Conservation (phyloP, 306 rosid species). For the Vicia faba region DNA sequence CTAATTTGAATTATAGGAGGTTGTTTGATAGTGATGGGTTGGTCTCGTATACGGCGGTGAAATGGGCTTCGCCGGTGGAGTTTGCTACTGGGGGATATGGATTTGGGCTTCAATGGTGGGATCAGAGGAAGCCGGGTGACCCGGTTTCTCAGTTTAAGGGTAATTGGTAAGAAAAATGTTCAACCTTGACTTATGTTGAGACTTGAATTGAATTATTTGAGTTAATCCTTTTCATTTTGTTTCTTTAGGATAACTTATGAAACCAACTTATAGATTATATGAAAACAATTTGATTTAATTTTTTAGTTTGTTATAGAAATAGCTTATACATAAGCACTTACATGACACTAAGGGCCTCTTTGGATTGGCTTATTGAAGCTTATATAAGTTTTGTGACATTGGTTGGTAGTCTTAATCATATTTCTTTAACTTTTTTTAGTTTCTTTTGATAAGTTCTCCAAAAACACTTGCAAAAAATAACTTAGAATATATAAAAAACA, state of each 20-base stretch:
- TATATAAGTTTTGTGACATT: too few relatives aligned
- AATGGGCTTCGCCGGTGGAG: constrained; percentile 91
- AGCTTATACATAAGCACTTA: too few relatives aligned
- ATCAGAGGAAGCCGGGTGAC: constrained; percentile 78
- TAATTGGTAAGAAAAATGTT: constrained; percentile 57
- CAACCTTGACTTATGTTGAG: not conserved
- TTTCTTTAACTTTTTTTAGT: too few relatives aligned
- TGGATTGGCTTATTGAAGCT: too few relatives aligned
- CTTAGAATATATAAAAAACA: too few relatives aligned
- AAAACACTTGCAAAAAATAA: too few relatives aligned
- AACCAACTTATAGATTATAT: not conserved
- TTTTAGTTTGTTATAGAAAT: not conserved
- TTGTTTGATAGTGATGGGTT: constrained; percentile 77
- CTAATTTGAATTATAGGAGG: constrained; percentile 49
- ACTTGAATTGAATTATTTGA: not conserved
- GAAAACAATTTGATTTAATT: not conserved
- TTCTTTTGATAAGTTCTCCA: too few relatives aligned
- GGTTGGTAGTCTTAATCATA: too few relatives aligned
- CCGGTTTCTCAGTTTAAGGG: constrained; percentile 88
- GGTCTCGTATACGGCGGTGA: constrained; percentile 69
- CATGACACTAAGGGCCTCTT: too few relatives aligned
- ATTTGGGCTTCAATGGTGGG: constrained; percentile 94
- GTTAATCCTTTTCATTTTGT: too few relatives aligned
- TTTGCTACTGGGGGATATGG: constrained; percentile 89
- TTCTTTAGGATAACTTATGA: not conserved